Conservation (phyloP, 2,329 filamentous ascomycete genomes). For the Myrmaecium sp. region DNA sequence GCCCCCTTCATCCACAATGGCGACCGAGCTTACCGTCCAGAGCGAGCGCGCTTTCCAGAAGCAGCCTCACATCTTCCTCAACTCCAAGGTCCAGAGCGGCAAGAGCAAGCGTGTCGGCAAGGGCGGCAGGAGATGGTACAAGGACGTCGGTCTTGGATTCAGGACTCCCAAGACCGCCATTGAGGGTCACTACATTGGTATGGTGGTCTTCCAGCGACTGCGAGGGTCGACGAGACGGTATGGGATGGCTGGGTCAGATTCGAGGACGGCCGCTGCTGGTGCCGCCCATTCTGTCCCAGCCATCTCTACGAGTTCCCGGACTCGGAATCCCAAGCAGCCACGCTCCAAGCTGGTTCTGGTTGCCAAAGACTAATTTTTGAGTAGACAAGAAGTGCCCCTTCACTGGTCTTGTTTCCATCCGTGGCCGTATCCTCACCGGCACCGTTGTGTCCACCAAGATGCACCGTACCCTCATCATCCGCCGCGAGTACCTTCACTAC, state of each 20-base stretch:
- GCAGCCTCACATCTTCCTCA: slow-evolving; percentile 99
- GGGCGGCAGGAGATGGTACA: slow-evolving; percentile 93
- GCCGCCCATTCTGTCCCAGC: too few relatives aligned
- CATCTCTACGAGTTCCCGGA: too few relatives aligned
- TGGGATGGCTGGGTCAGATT: too few relatives aligned
- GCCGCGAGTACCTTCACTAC: slow-evolving; percentile 99
- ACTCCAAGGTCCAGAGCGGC: slow-evolving; percentile 83
- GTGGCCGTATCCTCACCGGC: slow-evolving; percentile 98
- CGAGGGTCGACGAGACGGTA: too few relatives aligned
- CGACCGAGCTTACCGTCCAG: slow-evolving; percentile 53
- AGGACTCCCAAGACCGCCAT: slow-evolving; percentile 96
- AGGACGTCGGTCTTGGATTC: slow-evolving; percentile 99
- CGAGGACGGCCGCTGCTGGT: too few relatives aligned
- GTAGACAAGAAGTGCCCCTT: slow-evolving; percentile 99
- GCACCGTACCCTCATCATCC: slow-evolving; percentile 99
- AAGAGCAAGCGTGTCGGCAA: slow-evolving; percentile 70
- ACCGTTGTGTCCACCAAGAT: slow-evolving; percentile 99
- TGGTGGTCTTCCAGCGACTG: slow-evolving; percentile 20
- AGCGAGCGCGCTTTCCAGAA: slow-evolving; percentile 99
- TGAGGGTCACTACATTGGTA: slow-evolving; percentile 98
- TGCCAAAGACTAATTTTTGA: too few relatives aligned
- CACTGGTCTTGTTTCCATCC: slow-evolving; percentile 97
- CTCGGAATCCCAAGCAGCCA: too few relatives aligned
- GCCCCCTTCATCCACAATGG: slow-evolving; percentile 24
- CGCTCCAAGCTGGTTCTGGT: too few relatives aligned